These are phyloP conservation scores for Gilbertella persicaria DNA, from an alignment of 371 early-diverging fungal species.

Conservation along the genomic window DNA sequence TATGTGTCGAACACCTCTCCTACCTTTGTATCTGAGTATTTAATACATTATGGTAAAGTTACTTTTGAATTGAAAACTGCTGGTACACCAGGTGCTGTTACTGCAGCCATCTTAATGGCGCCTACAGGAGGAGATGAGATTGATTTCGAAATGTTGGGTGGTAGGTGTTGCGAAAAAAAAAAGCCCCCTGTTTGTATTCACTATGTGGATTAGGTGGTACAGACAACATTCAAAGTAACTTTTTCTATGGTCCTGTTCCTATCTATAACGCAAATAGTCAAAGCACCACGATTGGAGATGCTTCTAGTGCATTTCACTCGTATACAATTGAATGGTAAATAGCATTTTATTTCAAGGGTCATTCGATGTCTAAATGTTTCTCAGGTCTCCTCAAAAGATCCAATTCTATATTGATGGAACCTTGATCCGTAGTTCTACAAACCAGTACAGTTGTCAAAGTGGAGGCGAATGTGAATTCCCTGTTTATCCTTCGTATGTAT, in stretches of 20 bases:
- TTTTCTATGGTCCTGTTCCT: slow-evolving; percentile 45
- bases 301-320: slow-evolving; percentile 34
- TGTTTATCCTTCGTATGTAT: slow-evolving; percentile 36
- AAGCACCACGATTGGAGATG: slow-evolving; percentile 8
- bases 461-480: slow-evolving; percentile 31
- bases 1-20: slow-evolving; percentile 25
- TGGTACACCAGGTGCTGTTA: slow-evolving; percentile 32
- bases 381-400: slow-evolving; percentile 43
- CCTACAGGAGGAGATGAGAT: slow-evolving; percentile 45
- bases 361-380: background rate
- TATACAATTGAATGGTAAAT: slow-evolving; percentile 54
- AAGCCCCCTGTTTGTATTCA: no score
- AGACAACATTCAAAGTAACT: slow-evolving; percentile 55
- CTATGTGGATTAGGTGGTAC: slow-evolving; percentile 35
- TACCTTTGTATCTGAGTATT: slow-evolving; percentile 23
- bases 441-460: slow-evolving; percentile 18
- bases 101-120: slow-evolving; percentile 35
- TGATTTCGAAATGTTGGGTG: slow-evolving; percentile 41
- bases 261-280: slow-evolving; percentile 31
- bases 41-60: slow-evolving; percentile 35
- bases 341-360: background rate
- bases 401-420: slow-evolving; percentile 48
- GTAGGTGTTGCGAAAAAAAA: slow-evolving; percentile 5
- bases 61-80: slow-evolving; percentile 31
- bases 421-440: slow-evolving; percentile 33